A percentile compares a stretch with the other conserved stretches of the same genome.
Conservation (phyloP, 164 flowering plant species). For the Dillenia suffruticosa region DNA sequence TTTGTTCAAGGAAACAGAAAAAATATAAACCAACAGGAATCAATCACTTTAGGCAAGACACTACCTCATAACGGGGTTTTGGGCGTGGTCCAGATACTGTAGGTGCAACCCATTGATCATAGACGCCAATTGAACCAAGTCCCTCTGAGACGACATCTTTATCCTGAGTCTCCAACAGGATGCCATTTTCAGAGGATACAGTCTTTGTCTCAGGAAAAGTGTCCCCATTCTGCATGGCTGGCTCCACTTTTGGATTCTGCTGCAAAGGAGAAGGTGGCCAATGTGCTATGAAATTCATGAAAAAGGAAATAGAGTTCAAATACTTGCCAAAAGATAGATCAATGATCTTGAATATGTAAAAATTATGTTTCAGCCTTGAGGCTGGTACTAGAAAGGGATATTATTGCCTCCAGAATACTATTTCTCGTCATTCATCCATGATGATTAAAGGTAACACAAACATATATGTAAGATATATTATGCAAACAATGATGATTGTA, state of each 20-base stretch:
- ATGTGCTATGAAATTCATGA: no score
- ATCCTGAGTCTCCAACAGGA: slow-evolving; percentile 60
- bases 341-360: no score
- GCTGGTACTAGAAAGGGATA: no score
- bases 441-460: no score
- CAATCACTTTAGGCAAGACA: not conserved
- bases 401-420: no score
- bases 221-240: slow-evolving; percentile 59
- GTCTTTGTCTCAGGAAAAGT: slow-evolving; percentile 59
- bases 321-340: no score
- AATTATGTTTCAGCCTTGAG: no score
- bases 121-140: slow-evolving; percentile 60
- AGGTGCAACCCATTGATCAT: slow-evolving; percentile 93
- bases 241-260: slow-evolving; percentile 46
- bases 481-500: no score
- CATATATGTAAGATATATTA: no score
- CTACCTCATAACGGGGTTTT: slow-evolving; percentile 92
- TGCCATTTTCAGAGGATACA: slow-evolving; percentile 68
- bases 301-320: no score
- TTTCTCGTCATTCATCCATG: no score
- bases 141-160: slow-evolving; percentile 84
- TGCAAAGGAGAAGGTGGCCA: slow-evolving; percentile 11
- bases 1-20: slow-evolving; percentile 3
- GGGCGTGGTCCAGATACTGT: slow-evolving; percentile 81
- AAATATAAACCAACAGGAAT: not conserved